Percentiles rank a stretch among this genome's conserved stretches.
phyloP scores from a whole-genome alignment of 2,329 filamentous ascomycete genomes.

The Thyridium curvatum region DNA sequence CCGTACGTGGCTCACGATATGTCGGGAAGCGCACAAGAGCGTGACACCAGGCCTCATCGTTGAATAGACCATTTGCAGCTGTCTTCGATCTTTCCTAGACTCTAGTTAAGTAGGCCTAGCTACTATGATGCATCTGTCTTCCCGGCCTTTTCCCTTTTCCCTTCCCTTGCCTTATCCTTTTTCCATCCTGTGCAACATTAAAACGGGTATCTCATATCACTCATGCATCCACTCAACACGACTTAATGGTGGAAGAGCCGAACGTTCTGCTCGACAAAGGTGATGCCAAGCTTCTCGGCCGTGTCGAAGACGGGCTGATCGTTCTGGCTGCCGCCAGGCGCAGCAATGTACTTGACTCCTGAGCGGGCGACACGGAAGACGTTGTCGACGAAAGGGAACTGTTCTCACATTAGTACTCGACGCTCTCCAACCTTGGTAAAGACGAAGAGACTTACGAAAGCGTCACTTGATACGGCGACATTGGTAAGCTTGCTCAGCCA shows the following conservation, averaged over 20 bases:
- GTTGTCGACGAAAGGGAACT: conserved; percentile 99
- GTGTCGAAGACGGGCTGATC: conserved; percentile 78
- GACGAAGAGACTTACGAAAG: conserved; percentile 67
- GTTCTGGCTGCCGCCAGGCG: conserved; percentile 85
- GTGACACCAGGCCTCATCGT: too few relatives aligned
- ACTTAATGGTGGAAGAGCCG: conserved; percentile 92
- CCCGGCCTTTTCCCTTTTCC: conserved; percentile 2
- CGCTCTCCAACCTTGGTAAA: neutral
- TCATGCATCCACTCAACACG: too few relatives aligned
- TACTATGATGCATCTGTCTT: too few relatives aligned
- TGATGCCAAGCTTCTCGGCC: conserved; percentile 85
- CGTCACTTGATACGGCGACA: conserved; percentile 87
- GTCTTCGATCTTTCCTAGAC: too few relatives aligned
- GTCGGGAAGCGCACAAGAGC: too few relatives aligned
- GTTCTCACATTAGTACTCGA: neutral
- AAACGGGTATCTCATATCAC: conserved; percentile 1
- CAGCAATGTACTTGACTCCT: conserved; percentile 92
- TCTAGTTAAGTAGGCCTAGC: too few relatives aligned
- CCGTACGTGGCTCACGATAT: too few relatives aligned
- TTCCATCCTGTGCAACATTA: conserved; percentile 9
- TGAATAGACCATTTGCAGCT: too few relatives aligned
- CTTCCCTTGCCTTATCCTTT: conserved; percentile 14
- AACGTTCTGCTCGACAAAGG: conserved; percentile 91
- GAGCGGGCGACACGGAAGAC: conserved; percentile 86
- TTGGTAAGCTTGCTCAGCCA: conserved; percentile 79